phyloP scores from a whole-genome alignment of 2,329 filamentous ascomycete genomes.

The Arthrobotrys sphaeroides region DNA sequence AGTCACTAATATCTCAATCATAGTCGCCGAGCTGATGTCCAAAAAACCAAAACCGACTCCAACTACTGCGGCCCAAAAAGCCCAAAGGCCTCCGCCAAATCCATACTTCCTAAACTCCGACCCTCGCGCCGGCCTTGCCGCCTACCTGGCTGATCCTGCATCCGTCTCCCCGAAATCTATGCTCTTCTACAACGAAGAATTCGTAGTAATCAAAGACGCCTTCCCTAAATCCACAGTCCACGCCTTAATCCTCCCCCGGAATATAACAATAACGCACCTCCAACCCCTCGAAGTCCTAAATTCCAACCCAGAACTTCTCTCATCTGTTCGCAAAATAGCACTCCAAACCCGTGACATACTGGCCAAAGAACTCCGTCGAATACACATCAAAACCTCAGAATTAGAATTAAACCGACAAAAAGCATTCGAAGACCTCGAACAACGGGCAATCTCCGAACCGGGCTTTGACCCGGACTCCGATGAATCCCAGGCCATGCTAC shows the following conservation, averaged over 20 bases:
- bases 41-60: conserved; percentile 39
- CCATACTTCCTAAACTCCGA: conserved; percentile 41
- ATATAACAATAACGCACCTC: conserved; percentile 68
- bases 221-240: conserved; percentile 89
- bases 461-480: conserved; percentile 54
- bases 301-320: conserved; percentile 24
- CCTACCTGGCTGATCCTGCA: conserved; percentile 73
- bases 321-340: conserved; percentile 31
- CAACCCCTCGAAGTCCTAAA: conserved; percentile 80
- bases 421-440: conserved; percentile 70
- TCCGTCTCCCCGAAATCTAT: conserved; percentile 70
- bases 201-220: conserved; percentile 80
- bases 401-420: conserved; percentile 71
- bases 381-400: conserved; percentile 71
- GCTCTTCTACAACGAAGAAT: conserved; percentile 73
- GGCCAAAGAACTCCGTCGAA: conserved; percentile 77
- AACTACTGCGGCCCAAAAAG: no score
- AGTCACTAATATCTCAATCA: no score
- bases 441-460: conserved; percentile 58
- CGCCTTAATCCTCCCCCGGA: conserved; percentile 84
- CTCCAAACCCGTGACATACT: conserved; percentile 71
- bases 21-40: conserved; percentile 40
- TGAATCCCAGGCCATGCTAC: conserved; percentile 23
- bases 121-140: conserved; percentile 70
- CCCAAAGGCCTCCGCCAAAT: background rate